Evolutionary conservation across 306 rosid genomes (phyloP).

Genomic region (Acacia melanoxylon): DNA sequence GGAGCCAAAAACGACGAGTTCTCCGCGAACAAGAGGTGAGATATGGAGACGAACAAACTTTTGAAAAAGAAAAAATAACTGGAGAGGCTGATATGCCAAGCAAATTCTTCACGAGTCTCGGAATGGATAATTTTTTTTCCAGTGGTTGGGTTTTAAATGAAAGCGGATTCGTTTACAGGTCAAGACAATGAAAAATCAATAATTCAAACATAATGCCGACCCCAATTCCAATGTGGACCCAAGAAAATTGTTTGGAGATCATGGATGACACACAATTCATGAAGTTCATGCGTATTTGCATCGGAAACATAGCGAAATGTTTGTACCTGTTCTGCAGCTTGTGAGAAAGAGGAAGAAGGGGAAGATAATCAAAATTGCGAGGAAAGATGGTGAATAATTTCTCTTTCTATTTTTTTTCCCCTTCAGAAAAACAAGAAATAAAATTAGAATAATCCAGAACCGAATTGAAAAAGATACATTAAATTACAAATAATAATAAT

Average conservation of each 20-base stretch:
- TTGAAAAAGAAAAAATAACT: not conserved
- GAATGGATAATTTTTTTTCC: not conserved
- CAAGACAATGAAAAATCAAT: not conserved
- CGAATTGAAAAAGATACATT: not conserved
- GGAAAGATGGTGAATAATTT: constrained; percentile 22
- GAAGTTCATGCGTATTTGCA: not conserved
- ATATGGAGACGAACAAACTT: not conserved
- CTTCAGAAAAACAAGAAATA: not conserved
- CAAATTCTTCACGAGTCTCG: not conserved
- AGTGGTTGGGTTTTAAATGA: not conserved
- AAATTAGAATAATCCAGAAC: not conserved
- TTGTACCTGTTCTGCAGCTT: constrained; percentile 52
- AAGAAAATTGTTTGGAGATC: not conserved
- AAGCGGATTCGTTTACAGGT: not conserved
- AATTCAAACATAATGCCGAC: constrained; percentile 14
- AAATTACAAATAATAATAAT: too few species aligned
- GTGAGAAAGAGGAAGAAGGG: constrained; percentile 25
- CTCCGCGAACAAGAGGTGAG: not conserved
- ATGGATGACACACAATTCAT: not conserved
- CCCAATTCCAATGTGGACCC: not conserved
- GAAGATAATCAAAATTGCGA: constrained; percentile 28
- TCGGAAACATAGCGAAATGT: constrained; percentile 16
- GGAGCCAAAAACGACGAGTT: constrained; percentile 30
- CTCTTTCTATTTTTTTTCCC: constrained; percentile 1
- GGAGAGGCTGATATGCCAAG: not conserved